phyloP scores from a whole-genome alignment of 345 rosid genomes.

The Combretum micranthum region DNA sequence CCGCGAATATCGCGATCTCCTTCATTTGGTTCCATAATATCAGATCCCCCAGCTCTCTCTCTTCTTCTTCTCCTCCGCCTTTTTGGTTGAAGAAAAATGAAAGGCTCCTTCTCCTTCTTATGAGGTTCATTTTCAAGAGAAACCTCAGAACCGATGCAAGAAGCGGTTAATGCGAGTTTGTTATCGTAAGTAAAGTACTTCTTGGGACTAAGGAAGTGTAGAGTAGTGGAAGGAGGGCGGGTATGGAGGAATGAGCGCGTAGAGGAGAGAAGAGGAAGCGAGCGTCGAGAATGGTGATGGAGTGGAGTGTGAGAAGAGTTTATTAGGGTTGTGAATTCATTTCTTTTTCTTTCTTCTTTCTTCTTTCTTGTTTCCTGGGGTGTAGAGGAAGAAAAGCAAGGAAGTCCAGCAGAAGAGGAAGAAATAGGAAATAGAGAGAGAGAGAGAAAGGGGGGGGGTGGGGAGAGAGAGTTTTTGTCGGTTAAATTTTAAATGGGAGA shows the following conservation, averaged over 20 bases:
- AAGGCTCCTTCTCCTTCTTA: neutral
- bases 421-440: no score
- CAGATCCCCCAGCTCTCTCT: slow-evolving; percentile 39
- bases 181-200: no score
- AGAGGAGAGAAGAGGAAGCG: slow-evolving; percentile 6
- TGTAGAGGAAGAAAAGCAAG: neutral
- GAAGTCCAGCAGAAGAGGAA: neutral
- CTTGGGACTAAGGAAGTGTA: no score
- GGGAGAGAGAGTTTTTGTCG: no score
- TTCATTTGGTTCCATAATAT: slow-evolving; percentile 68
- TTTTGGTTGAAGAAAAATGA: slow-evolving; percentile 5
- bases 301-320: slow-evolving; percentile 17
- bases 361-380: slow-evolving; percentile 20
- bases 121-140: neutral
- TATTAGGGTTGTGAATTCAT: slow-evolving; percentile 24
- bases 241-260: slow-evolving; percentile 16
- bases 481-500: no score
- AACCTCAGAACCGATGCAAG: slow-evolving; percentile 24
- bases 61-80: slow-evolving; percentile 12
- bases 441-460: no score
- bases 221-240: no score
- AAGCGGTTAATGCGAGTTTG: slow-evolving; percentile 1
- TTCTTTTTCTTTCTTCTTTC: slow-evolving; percentile 19
- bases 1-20: slow-evolving; percentile 78
- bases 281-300: slow-evolving; percentile 6